Evolutionary conservation across 331 rosid species (phyloP).

Genomic region (Saraca asoca): DNA sequence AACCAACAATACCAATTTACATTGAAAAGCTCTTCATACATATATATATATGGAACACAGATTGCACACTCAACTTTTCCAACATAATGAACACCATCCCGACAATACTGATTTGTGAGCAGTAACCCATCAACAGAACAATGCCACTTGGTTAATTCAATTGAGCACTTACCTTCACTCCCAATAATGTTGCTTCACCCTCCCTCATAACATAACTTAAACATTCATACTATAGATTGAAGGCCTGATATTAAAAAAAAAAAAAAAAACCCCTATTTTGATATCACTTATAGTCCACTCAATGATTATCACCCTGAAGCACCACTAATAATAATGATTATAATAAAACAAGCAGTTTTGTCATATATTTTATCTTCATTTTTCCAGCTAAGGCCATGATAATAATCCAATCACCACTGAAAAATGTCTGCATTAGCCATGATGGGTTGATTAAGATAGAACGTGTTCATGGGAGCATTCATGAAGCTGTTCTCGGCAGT

Average conservation of each 20-base stretch:
- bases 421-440: conserved; percentile 59
- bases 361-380: neutral
- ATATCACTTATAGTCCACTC: too few species aligned
- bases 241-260: too few species aligned
- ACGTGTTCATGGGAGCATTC: conserved; percentile 47
- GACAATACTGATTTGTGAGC: too few species aligned
- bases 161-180: too few species aligned
- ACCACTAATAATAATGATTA: neutral
- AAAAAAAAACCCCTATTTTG: too few species aligned
- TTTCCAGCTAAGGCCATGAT: neutral
- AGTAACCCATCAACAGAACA: neutral
- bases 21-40: conserved; percentile 1
- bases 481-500: conserved; percentile 35
- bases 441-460: conserved; percentile 61
- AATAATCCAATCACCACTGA: conserved; percentile 37
- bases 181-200: too few species aligned
- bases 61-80: neutral
- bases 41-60: neutral
- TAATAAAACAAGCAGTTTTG: neutral
- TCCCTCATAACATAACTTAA: neutral
- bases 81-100: neutral
- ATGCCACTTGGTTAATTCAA: too few species aligned
- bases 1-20: neutral
- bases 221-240: neutral
- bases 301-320: conserved; percentile 10